phyloP scores from a whole-genome alignment of 2,329 filamentous ascomycete genomes.

The Diplodia sapinea region DNA sequence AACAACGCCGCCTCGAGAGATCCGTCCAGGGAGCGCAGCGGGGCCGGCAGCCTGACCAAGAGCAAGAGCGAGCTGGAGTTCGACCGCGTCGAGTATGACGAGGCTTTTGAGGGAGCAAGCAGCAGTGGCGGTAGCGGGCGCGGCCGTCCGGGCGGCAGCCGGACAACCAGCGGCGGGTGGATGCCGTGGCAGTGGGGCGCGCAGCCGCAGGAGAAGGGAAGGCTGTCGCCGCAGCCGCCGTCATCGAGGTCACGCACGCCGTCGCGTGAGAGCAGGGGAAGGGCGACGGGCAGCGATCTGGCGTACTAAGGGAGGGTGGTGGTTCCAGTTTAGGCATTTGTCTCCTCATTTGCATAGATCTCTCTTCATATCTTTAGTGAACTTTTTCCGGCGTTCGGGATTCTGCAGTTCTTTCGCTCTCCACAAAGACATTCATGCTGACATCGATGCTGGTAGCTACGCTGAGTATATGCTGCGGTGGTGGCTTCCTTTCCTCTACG shows the following conservation, averaged over 20 bases:
- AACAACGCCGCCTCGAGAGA: constrained; percentile 48
- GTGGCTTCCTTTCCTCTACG: neutral
- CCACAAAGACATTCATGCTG: neutral
- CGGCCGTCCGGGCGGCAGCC: constrained; percentile 40
- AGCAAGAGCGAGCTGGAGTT: constrained; percentile 88
- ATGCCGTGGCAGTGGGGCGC: constrained; percentile 57
- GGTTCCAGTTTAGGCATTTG: neutral
- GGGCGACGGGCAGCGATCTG: constrained; percentile 28
- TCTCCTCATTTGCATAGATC: neutral
- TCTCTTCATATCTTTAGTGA: neutral
- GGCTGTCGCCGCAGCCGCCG: constrained; percentile 6
- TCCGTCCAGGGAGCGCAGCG: constrained; percentile 55
- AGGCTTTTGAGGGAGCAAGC: constrained; percentile 63
- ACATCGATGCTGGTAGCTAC: neutral
- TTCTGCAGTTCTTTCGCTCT: neutral
- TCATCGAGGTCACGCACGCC: constrained; percentile 26
- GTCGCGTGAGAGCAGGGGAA: constrained; percentile 28
- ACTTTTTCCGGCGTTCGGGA: constrained; percentile 1
- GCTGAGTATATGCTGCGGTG: neutral
- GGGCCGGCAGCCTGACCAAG: constrained; percentile 67
- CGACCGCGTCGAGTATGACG: constrained; percentile 78
- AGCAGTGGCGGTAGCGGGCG: constrained; percentile 39
- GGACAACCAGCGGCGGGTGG: constrained; percentile 50
- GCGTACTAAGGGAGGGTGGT: constrained; percentile 21
- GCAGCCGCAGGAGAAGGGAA: neutral